These are phyloP conservation scores for Berberis thunbergii DNA, from an alignment of 164 flowering plant species.

Conservation along the genomic window DNA sequence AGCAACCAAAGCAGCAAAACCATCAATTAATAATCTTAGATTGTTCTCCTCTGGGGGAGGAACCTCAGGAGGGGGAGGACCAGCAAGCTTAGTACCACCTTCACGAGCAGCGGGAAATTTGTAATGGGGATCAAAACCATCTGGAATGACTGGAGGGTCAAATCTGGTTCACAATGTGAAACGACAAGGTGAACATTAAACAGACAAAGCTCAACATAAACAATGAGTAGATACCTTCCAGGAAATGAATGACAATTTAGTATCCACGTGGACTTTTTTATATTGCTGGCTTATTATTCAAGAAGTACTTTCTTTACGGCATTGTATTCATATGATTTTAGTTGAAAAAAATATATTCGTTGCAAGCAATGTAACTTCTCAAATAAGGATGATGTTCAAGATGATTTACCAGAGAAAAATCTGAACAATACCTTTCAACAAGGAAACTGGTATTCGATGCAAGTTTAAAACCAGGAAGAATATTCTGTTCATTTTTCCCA, in stretches of 20 bases:
- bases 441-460: conserved; percentile 61
- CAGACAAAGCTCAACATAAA: too few relatives aligned
- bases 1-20: conserved; percentile 80
- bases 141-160: conserved; percentile 76
- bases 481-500: conserved; percentile 35
- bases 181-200: not conserved
- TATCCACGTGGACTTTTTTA: not conserved
- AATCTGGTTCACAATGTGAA: conserved; percentile 39
- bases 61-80: conserved; percentile 67
- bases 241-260: not conserved
- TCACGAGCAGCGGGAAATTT: conserved; percentile 59
- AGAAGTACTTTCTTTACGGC: too few relatives aligned
- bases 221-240: not conserved
- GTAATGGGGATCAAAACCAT: conserved; percentile 66
- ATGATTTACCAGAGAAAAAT: not conserved
- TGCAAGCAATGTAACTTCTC: not conserved
- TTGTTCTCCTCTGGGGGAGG: conserved; percentile 75
- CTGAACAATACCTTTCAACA: conserved; percentile 51
- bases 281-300: too few relatives aligned
- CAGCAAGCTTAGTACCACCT: conserved; percentile 18
- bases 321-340: too few relatives aligned
- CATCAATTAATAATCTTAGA: conserved; percentile 69
- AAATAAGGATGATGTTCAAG: not conserved
- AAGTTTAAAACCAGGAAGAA: conserved; percentile 65
- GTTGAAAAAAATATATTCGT: too few relatives aligned